Evolutionary conservation across 106 monocot species (phyloP).

Genomic region (Agapanthus africanus): DNA sequence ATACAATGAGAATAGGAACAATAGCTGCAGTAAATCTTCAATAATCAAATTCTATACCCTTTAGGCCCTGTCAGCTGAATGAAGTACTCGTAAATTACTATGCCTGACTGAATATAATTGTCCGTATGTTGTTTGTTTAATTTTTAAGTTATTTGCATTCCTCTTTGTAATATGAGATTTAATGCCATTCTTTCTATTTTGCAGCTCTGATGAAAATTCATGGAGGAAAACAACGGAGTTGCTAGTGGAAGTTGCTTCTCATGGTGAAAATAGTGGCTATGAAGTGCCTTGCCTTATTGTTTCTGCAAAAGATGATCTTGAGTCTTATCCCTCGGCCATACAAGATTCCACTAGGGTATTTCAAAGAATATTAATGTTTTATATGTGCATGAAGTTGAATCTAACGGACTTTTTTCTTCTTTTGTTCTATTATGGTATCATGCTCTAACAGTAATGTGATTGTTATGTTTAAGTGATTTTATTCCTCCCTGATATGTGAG

Average conservation of each 20-base stretch:
- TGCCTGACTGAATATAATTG: background rate
- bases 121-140: background rate
- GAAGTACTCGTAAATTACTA: background rate
- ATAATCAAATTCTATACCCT: background rate
- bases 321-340: slow-evolving; percentile 67
- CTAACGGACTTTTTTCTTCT: background rate
- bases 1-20: too few species aligned
- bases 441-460: background rate
- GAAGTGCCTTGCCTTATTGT: slow-evolving; percentile 93
- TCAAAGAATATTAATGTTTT: background rate
- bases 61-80: background rate
- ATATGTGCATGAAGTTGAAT: background rate
- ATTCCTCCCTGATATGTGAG: too few species aligned
- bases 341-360: slow-evolving; percentile 92
- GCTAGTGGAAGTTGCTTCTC: slow-evolving; percentile 71
- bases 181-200: too few species aligned
- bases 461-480: background rate
- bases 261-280: slow-evolving; percentile 86
- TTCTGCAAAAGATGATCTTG: slow-evolving; percentile 95
- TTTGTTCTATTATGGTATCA: background rate
- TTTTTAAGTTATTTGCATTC: background rate
- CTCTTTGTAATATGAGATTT: background rate
- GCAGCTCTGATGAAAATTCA: slow-evolving; percentile 84
- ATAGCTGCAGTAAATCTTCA: background rate
- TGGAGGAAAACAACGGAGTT: slow-evolving; percentile 70